phyloP scores from a whole-genome alignment of 148 eudicot genomes.

The Rhododendron henanense region DNA sequence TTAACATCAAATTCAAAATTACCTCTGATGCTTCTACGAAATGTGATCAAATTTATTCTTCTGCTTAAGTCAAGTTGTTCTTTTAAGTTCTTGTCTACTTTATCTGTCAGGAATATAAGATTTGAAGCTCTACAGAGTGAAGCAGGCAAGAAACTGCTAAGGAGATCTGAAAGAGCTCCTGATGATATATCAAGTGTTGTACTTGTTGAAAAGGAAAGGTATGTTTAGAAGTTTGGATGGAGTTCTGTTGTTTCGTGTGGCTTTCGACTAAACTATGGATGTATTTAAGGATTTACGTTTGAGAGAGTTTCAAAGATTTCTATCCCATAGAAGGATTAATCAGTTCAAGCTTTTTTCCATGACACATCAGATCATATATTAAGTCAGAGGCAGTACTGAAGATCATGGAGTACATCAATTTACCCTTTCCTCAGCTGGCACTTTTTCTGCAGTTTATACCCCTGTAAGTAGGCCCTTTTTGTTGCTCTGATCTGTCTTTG shows the following conservation, averaged over 20 bases:
- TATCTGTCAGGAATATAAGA: conserved; percentile 60
- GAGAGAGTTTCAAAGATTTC: neutral
- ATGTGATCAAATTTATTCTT: neutral
- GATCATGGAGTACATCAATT: conserved; percentile 93
- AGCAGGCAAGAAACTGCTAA: conserved; percentile 67
- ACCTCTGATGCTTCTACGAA: neutral
- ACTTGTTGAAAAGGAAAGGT: conserved; percentile 88
- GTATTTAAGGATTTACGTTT: neutral
- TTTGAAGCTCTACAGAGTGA: conserved; percentile 96
- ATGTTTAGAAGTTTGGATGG: neutral
- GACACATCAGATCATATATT: conserved; percentile 61
- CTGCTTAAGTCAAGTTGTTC: neutral
- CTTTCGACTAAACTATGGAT: neutral
- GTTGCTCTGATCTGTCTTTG: neutral
- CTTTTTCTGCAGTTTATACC: conserved; percentile 77
- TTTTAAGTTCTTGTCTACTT: neutral
- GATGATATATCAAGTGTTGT: conserved; percentile 99
- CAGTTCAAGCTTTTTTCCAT: neutral
- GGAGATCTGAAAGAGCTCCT: conserved; percentile 92
- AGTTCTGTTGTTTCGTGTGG: neutral
- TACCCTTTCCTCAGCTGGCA: conserved; percentile 90
- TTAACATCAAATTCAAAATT: neutral
- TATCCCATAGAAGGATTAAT: neutral
- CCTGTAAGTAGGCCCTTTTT: conserved; percentile 36
- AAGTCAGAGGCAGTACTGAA: conserved; percentile 95